Percentiles rank a stretch among this genome's conserved stretches.
These are phyloP conservation scores for Fusarium sp. DNA, from an alignment of 2,329 filamentous ascomycete genomes.

Conservation along the genomic window DNA sequence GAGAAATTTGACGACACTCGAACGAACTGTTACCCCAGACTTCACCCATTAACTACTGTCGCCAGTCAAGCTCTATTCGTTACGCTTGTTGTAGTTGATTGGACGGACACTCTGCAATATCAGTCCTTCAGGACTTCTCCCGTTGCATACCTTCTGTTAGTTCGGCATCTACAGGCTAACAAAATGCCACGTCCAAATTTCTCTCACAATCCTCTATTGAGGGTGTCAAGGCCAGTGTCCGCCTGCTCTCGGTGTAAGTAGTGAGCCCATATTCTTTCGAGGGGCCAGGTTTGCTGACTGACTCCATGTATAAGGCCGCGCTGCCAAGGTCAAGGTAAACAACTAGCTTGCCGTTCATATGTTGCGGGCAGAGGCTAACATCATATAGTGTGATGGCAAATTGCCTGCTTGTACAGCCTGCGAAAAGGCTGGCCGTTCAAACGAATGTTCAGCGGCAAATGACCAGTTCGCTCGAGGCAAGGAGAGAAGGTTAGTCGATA, in stretches of 20 bases:
- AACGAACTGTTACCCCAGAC: constrained; percentile 36
- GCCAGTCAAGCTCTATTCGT: constrained; percentile 17
- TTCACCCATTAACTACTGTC: constrained; percentile 23
- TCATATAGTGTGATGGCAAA: constrained; percentile 87
- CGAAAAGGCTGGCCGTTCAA: constrained; percentile 87
- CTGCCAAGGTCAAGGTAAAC: constrained; percentile 88
- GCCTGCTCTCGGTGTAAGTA: constrained; percentile 79
- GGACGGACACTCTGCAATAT: neutral
- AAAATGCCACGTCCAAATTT: constrained; percentile 61
- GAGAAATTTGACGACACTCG: constrained; percentile 44
- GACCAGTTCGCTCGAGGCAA: constrained; percentile 97
- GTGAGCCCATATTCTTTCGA: neutral
- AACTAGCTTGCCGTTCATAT: neutral
- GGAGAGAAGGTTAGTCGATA: constrained; percentile 77
- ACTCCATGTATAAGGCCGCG: constrained; percentile 63
- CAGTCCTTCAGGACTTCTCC: neutral
- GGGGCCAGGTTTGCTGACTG: constrained; percentile 1
- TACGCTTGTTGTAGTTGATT: neutral
- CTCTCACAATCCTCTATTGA: constrained; percentile 69
- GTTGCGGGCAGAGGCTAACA: constrained; percentile 14
- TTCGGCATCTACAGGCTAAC: neutral
- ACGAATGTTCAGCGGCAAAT: constrained; percentile 92
- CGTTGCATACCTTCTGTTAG: neutral
- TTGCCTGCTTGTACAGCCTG: constrained; percentile 95
- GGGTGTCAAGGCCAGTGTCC: constrained; percentile 82